Evolutionary conservation across 1,284 basidiomycete species (phyloP), one percentile per base, ranked within the genome.

Genomic region (Boletus subluridellus): DNA sequence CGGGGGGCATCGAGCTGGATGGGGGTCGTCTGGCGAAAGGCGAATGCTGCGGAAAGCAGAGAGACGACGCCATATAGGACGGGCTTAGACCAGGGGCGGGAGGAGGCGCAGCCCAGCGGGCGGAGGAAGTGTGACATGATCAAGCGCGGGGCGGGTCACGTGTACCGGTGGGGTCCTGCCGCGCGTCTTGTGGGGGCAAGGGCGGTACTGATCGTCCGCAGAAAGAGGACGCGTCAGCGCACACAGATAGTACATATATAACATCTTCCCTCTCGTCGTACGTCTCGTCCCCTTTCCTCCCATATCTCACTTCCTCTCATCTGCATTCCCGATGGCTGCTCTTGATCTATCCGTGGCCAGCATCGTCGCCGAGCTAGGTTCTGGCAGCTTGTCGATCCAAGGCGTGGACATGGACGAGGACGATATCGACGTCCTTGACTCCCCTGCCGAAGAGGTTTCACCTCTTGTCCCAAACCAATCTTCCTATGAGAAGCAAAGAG

Each of bases 401-500:
- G 58, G 66, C 54, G 24, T 72, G 9, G 71, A 69, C 35, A 73
- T 74, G 69, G 72, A 74, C 34, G 72, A 75, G 38, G 69, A 71
- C 45, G 72, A 69, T 53, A 52, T 70, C 45, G 70, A 72, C 37
- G 46, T 63, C 55, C 69, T 74, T 53, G 69, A 74, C 45, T 74
- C 73, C 39, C 73, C 70, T 41, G 52, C 60, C 45, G 69, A 71
- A 42, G 69, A 67, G 15, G 32, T 57, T 17, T 66, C 71, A 8
- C 30, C 53, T 42, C 57, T 64, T 28, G 9, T 52, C 24, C 30
- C 63, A 37, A 73, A 71, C 15, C 69, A 76, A 34, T 70, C 72
- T 11, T 71, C 66, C 15, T 73, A 72, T 59, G 86, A 86, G 57
- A 83, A 80, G 67, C 83, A 88, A 69, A 78, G 71, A 54, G 79